These are phyloP conservation scores for Jaenimonas drosophilae DNA, from an alignment of 208 protist genomes.

Conservation along the genomic window DNA sequence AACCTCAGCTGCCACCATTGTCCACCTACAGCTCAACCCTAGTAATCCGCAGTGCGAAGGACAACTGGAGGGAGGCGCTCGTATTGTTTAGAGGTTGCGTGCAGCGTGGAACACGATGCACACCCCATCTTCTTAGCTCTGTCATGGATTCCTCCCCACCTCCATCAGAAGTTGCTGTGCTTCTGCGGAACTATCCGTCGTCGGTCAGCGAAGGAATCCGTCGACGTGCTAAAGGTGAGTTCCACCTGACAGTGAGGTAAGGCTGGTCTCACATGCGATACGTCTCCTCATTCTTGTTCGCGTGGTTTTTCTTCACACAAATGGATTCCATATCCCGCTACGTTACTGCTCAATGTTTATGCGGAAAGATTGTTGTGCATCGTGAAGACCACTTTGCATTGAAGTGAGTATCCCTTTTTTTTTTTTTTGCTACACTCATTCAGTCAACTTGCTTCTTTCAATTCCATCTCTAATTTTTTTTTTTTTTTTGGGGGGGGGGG, in stretches of 20 bases:
- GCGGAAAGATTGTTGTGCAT: no score
- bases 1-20: conserved; percentile 10
- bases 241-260: no score
- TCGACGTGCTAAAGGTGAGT: conserved; percentile 15
- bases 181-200: conserved; percentile 25
- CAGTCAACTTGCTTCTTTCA: background rate
- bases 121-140: conserved; percentile 47
- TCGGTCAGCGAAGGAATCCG: conserved; percentile 43
- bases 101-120: conserved; percentile 33
- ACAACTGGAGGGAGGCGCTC: conserved; percentile 22
- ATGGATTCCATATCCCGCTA: no score
- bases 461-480: conserved; percentile 1
- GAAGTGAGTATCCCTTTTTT: conserved; percentile 5
- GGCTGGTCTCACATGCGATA: no score
- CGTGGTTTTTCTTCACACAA: no score
- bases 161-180: conserved; percentile 10
- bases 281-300: no score
- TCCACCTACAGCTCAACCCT: conserved; percentile 8
- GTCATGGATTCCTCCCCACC: conserved; percentile 28
- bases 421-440: conserved; percentile 2
- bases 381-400: no score
- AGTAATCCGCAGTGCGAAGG: conserved; percentile 14
- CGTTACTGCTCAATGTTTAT: no score
- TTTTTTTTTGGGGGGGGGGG: conserved; percentile 1
- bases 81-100: conserved; percentile 32